A percentile compares a stretch with the other conserved stretches of the same genome.
phyloP scores from a whole-genome alignment of 2,329 filamentous ascomycete genomes.

The Fusarium sp. region DNA sequence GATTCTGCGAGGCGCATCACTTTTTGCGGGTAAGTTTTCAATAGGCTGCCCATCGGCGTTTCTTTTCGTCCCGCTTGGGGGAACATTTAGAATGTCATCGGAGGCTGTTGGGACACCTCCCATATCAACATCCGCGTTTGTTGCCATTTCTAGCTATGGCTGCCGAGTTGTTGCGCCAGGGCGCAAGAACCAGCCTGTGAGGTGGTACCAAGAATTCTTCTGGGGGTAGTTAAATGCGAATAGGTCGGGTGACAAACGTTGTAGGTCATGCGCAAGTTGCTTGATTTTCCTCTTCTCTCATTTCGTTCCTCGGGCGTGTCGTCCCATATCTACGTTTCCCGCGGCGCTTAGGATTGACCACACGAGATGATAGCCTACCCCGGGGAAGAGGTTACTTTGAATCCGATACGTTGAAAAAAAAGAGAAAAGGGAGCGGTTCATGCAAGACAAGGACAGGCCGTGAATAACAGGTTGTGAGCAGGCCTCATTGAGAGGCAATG shows the following conservation, averaged over 20 bases:
- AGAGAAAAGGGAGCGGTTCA: constrained; percentile 11
- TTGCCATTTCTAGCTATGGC: constrained; percentile 50
- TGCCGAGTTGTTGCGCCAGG: background rate
- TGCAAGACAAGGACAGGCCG: constrained; percentile 22
- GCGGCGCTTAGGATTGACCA: background rate
- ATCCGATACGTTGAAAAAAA: constrained; percentile 1
- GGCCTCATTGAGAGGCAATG: constrained; percentile 13
- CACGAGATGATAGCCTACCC: background rate
- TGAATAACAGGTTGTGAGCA: background rate
- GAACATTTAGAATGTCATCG: constrained; percentile 4
- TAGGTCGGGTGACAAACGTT: background rate
- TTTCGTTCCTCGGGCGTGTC: constrained; percentile 5
- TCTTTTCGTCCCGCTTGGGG: constrained; percentile 56
- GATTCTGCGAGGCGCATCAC: constrained; percentile 56
- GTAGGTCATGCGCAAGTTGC: constrained; percentile 2
- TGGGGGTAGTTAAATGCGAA: background rate
- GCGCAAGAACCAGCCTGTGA: constrained; percentile 1
- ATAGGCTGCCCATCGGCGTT: constrained; percentile 55
- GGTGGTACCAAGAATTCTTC: background rate
- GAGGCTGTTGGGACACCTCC: constrained; percentile 5
- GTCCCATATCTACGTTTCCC: constrained; percentile 15
- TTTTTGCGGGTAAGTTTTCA: constrained; percentile 43
- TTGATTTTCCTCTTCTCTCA: constrained; percentile 31
- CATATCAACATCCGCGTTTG: constrained; percentile 48
- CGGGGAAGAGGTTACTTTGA: background rate